phyloP scores from a whole-genome alignment of 371 early-diverging fungal genomes.

The Mucor velutinosus region DNA sequence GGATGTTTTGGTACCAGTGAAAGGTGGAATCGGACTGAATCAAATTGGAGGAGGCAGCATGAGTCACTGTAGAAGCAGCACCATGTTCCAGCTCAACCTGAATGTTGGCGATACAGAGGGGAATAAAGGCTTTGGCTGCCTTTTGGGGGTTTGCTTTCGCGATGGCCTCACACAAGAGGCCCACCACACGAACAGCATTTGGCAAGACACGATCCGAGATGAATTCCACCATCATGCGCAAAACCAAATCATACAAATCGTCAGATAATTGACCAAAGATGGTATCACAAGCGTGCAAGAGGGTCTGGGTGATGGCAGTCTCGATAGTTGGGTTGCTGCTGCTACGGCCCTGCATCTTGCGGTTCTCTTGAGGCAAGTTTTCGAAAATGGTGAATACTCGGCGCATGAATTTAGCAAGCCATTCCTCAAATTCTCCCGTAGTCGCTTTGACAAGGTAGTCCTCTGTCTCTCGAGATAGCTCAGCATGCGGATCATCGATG shows the following conservation, averaged over 20 bases:
- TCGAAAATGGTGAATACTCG: slow-evolving; percentile 79
- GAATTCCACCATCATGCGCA: slow-evolving; percentile 63
- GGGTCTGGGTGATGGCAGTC: slow-evolving; percentile 44
- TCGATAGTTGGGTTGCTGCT: slow-evolving; percentile 36
- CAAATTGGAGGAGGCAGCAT: slow-evolving; percentile 52
- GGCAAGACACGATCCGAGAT: slow-evolving; percentile 63
- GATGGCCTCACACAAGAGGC: slow-evolving; percentile 52
- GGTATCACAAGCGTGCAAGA: slow-evolving; percentile 61
- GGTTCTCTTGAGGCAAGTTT: slow-evolving; percentile 71
- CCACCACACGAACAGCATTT: slow-evolving; percentile 72
- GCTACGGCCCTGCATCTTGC: slow-evolving; percentile 33
- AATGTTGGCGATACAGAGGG: slow-evolving; percentile 63
- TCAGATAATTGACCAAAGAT: slow-evolving; percentile 71
- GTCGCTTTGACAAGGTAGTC: slow-evolving; percentile 64
- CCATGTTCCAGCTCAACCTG: slow-evolving; percentile 70
- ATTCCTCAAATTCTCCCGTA: slow-evolving; percentile 84
- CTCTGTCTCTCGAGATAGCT: slow-evolving; percentile 52
- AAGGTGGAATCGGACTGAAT: slow-evolving; percentile 72
- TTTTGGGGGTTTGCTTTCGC: slow-evolving; percentile 50
- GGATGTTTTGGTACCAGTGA: slow-evolving; percentile 79
- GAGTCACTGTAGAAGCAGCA: slow-evolving; percentile 62
- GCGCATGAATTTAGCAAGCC: slow-evolving; percentile 83
- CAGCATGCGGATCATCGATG: slow-evolving; percentile 47
- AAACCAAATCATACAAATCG: slow-evolving; percentile 61
- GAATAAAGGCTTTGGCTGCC: slow-evolving; percentile 62